These are phyloP conservation scores for Aspergillus panamensis DNA, from an alignment of 495 filamentous ascomycete genomes.

Conservation along the genomic window DNA sequence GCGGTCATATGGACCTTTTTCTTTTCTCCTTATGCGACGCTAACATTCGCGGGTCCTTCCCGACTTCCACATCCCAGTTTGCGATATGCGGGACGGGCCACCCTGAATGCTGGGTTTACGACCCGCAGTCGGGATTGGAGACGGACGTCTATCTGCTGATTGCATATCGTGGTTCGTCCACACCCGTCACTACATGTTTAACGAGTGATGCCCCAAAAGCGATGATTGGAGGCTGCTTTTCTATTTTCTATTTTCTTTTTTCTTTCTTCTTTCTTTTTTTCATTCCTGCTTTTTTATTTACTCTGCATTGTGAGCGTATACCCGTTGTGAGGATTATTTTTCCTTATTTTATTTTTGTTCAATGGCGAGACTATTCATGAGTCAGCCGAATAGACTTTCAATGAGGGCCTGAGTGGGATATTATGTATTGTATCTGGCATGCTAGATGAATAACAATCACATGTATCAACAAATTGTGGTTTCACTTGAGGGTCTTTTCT, in stretches of 20 bases:
- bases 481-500: background rate
- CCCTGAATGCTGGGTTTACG: slow-evolving; percentile 1
- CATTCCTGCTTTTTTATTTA: slow-evolving; percentile 3
- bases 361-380: slow-evolving; percentile 6
- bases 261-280: background rate
- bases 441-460: slow-evolving; percentile 8
- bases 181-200: slow-evolving; percentile 2
- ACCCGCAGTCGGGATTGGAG: slow-evolving; percentile 4
- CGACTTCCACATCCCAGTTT: background rate
- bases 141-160: background rate
- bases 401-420: background rate
- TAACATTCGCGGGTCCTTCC: slow-evolving; percentile 2
- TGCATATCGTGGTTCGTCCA: background rate
- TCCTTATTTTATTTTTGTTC: background rate
- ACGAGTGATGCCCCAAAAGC: slow-evolving; percentile 15
- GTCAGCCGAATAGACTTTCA: background rate
- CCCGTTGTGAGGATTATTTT: slow-evolving; percentile 20
- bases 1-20: background rate
- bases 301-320: slow-evolving; percentile 31
- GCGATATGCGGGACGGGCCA: background rate
- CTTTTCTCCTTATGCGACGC: background rate
- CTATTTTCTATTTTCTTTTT: background rate
- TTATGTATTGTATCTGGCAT: slow-evolving; percentile 8
- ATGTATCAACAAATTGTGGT: background rate
- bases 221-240: background rate